phyloP scores from a whole-genome alignment of 352 stramenopile species.

The Chloridella minuta region DNA sequence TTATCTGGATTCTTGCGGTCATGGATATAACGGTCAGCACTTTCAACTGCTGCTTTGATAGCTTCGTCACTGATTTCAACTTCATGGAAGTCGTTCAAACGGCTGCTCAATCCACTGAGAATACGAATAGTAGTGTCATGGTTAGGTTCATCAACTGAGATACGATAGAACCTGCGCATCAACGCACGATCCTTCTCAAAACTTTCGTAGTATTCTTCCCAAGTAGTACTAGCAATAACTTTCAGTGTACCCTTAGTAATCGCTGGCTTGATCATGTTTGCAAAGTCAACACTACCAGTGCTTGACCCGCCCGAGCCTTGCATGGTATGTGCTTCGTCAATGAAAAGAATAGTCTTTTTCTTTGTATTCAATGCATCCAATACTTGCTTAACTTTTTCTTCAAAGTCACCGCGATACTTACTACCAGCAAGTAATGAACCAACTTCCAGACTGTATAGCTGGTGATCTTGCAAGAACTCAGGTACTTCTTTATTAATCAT shows the following conservation, averaged over 20 bases:
- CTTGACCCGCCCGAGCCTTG: too few species aligned
- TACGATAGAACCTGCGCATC: too few species aligned
- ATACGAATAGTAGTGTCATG: too few species aligned
- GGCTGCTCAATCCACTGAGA: too few species aligned
- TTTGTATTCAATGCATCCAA: constrained; percentile 28
- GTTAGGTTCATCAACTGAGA: too few species aligned
- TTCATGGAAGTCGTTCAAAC: constrained; percentile 76
- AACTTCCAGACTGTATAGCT: constrained; percentile 42
- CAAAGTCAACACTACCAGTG: too few species aligned
- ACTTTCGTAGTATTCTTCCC: too few species aligned
- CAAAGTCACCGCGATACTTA: constrained; percentile 93
- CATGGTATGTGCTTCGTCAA: constrained; percentile 66
- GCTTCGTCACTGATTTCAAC: constrained; percentile 63
- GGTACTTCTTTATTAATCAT: constrained; percentile 31
- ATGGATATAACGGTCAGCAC: constrained; percentile 61
- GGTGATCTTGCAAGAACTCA: too few species aligned
- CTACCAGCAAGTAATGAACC: constrained; percentile 67
- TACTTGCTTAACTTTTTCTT: constrained; percentile 72
- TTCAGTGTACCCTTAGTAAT: too few species aligned
- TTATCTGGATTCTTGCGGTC: constrained; percentile 60
- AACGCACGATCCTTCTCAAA: too few species aligned
- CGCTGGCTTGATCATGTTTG: too few species aligned
- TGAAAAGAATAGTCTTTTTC: constrained; percentile 76
- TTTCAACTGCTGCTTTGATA: constrained; percentile 58
- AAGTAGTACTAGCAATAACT: too few species aligned